Conservation (phyloP, 176 grass and related monocot species). For the Poa annua region DNA sequence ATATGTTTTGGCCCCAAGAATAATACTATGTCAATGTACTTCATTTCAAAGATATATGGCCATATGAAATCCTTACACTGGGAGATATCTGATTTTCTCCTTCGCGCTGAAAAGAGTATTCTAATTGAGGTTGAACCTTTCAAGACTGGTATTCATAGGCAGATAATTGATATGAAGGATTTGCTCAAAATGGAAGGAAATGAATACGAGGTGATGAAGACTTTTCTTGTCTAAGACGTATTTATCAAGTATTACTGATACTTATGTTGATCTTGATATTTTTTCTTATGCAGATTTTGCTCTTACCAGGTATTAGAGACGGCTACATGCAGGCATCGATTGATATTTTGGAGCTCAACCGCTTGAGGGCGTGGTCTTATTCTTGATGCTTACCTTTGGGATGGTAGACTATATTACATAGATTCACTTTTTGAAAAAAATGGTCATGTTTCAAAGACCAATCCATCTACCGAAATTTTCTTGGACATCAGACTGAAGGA, state of each 20-base stretch:
- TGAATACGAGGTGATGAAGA: conserved; percentile 71
- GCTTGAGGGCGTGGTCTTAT: conserved; percentile 77
- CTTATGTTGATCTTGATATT: conserved; percentile 38
- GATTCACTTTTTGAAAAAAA: conserved; percentile 68
- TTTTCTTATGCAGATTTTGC: conserved; percentile 63
- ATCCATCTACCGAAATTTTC: conserved; percentile 45
- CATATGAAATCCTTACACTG: conserved; percentile 71
- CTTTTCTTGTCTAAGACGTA: background rate
- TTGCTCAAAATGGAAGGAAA: conserved; percentile 81
- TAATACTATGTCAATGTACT: conserved; percentile 29
- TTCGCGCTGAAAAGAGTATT: conserved; percentile 60
- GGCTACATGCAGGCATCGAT: conserved; percentile 54
- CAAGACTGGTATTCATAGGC: conserved; percentile 61
- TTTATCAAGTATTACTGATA: background rate
- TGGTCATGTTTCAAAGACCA: conserved; percentile 48
- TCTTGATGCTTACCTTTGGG: conserved; percentile 85
- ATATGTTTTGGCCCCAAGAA: background rate
- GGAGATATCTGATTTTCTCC: conserved; percentile 80
- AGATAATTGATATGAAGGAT: conserved; percentile 75
- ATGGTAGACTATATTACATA: conserved; percentile 61
- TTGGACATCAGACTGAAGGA: conserved; percentile 44
- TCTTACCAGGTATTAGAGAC: conserved; percentile 70
- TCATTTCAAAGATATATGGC: conserved; percentile 65
- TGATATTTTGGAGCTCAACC: conserved; percentile 92
- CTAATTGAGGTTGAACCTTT: conserved; percentile 58